Percentiles rank a stretch among this genome's conserved stretches.
phyloP scores from a whole-genome alignment of 768 basidiomycete species.

The Cystobasidium onofrii region DNA sequence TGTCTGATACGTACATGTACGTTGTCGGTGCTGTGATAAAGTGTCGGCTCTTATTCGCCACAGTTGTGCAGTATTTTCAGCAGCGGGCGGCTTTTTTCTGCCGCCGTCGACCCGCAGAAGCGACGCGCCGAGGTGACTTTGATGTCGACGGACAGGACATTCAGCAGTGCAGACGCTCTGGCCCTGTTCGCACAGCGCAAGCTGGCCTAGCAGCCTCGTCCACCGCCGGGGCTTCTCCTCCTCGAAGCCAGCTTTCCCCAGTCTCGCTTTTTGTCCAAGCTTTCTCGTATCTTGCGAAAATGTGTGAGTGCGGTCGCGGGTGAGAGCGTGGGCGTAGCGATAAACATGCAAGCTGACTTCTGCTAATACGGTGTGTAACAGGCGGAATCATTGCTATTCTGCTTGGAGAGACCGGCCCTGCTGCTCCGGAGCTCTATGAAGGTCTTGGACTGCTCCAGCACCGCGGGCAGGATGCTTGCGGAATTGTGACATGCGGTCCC shows the following conservation, averaged over 20 bases:
- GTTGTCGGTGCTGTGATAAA: background rate
- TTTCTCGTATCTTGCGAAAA: background rate
- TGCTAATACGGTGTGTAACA: conserved; percentile 1
- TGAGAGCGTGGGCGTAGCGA: background rate
- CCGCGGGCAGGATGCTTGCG: conserved; percentile 95
- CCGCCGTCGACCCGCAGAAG: background rate
- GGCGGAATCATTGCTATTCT: conserved; percentile 42
- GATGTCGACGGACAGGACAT: too few species aligned
- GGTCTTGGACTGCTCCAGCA: conserved; percentile 93
- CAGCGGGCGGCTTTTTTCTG: background rate
- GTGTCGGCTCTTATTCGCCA: background rate
- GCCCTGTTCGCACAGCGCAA: background rate
- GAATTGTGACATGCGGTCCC: conserved; percentile 88
- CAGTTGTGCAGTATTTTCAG: too few species aligned
- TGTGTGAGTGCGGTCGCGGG: background rate
- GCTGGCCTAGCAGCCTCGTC: background rate
- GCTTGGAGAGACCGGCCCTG: conserved; percentile 33
- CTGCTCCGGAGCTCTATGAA: conserved; percentile 50
- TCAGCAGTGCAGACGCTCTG: background rate
- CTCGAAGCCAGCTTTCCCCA: background rate
- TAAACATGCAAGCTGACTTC: background rate
- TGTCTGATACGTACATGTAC: too few species aligned
- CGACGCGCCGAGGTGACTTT: too few species aligned
- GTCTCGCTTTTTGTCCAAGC: background rate
- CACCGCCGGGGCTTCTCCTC: background rate